Evolutionary conservation across 1,139 yeast genomes (phyloP), one percentile per base, ranked within the genome.

Genomic region (Sugiyamaella grinbergsii): DNA sequence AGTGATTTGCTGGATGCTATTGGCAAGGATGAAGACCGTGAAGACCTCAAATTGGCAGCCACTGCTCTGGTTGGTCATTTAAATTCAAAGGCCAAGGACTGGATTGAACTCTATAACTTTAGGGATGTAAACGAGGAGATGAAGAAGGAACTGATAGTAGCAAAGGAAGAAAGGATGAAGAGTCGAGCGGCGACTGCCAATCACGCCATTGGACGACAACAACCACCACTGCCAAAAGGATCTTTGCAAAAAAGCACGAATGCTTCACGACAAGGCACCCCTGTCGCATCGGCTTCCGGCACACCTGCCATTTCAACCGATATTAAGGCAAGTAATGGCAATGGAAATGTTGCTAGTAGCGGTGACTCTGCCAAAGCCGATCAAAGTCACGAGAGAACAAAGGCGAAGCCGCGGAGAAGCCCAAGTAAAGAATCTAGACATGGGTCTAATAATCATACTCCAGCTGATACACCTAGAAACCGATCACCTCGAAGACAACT

Each of bases 21-120:
- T 32, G 67, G 80, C 8, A 58, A 64, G 2, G 65, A 68, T 1
- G 98, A 91, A 60, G 65, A 71, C 3, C 78, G 97, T 54, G 94
- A 87, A 52, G 98, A 91, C 67, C 76, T 91, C 62, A 85, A 82
- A 61, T 72, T 90, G 33, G 83, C 96, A 1, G 82, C 91, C 0
- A 81, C 80, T 61, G 95, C 96, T 1, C 73, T 90, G 51, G 71
- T 81, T 50, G 95, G 94, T 0, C 86, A 84, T 58, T 68, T 89
- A 39, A 81, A 78, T 51, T 79, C 89, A 0, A 73, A 83, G 42
- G 69, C 81, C 7, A 73, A 73, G 34, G 69, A 71, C 1, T 82
- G 93, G 81, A 71, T 82, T 2, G 79, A 76, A 36, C 59, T 65
- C 28, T 64, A 63, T 49, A 64, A 65, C 18, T 66, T 62, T 50